Conservation (phyloP, 768 basidiomycete genomes). For the Piloderma croceum region DNA sequence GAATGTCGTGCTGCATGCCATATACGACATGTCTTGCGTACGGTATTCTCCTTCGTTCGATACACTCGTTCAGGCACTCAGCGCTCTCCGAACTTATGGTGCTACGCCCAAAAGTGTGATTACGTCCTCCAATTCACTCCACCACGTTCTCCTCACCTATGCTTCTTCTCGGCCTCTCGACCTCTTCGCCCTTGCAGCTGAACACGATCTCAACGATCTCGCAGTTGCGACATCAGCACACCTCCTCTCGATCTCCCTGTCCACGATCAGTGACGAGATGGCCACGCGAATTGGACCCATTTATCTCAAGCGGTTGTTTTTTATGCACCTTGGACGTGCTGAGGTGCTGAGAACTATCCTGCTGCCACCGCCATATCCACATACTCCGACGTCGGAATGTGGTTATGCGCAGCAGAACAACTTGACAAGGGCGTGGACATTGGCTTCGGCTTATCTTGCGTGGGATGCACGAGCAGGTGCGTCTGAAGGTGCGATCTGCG, state of each 20-base stretch:
- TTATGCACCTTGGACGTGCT: slow-evolving; percentile 75
- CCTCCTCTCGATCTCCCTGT: slow-evolving; percentile 65
- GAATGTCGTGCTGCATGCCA: slow-evolving; percentile 58
- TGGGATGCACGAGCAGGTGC: slow-evolving; percentile 36
- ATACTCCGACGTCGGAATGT: slow-evolving; percentile 26
- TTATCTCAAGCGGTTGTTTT: slow-evolving; percentile 78
- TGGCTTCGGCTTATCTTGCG: slow-evolving; percentile 29
- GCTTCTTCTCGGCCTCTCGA: slow-evolving; percentile 67
- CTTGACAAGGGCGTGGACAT: slow-evolving; percentile 34
- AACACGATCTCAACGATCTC: slow-evolving; percentile 62
- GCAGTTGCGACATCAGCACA: slow-evolving; percentile 72
- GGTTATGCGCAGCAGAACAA: slow-evolving; percentile 29
- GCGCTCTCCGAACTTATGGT: slow-evolving; percentile 55
- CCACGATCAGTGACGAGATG: slow-evolving; percentile 64
- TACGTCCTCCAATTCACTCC: slow-evolving; percentile 48
- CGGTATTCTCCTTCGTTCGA: slow-evolving; percentile 70
- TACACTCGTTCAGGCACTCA: slow-evolving; percentile 50
- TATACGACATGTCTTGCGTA: slow-evolving; percentile 68
- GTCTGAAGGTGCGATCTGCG: slow-evolving; percentile 2
- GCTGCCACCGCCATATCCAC: slow-evolving; percentile 27
- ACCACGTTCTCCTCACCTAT: slow-evolving; percentile 54
- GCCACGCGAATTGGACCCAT: slow-evolving; percentile 64
- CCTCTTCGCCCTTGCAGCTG: slow-evolving; percentile 66
- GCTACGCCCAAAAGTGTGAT: slow-evolving; percentile 44
- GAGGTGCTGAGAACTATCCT: slow-evolving; percentile 79